Evolutionary conservation across 345 rosid species (phyloP).

Genomic region (Populus deltoides): DNA sequence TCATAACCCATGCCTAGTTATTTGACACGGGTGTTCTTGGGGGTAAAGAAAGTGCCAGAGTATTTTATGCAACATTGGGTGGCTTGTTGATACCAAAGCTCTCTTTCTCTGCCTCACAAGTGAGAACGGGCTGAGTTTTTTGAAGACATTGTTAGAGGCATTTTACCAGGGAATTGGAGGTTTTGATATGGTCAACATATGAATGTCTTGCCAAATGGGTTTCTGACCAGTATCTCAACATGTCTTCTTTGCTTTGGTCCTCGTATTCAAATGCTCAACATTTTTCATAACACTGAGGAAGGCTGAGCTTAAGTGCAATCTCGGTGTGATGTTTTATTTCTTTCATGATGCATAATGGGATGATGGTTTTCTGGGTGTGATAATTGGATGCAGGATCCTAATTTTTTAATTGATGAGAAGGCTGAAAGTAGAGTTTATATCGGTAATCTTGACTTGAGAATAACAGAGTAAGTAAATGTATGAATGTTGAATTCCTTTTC

Average conservation of each 20-base stretch:
- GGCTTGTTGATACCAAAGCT: no score
- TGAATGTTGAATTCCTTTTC: background rate
- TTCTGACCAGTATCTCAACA: background rate
- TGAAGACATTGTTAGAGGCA: no score
- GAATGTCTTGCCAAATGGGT: background rate
- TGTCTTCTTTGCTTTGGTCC: background rate
- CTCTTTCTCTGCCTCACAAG: background rate
- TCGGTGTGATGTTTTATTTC: background rate
- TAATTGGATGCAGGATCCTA: slow-evolving; percentile 49
- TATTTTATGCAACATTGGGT: no score
- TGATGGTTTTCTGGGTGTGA: background rate
- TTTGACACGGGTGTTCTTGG: no score
- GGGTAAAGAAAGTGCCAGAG: no score
- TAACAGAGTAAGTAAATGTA: slow-evolving; percentile 66
- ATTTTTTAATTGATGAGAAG: slow-evolving; percentile 54
- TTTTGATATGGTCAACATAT: no score
- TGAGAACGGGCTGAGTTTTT: background rate
- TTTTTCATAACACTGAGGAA: background rate
- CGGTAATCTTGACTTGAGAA: slow-evolving; percentile 81
- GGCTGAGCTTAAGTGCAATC: background rate
- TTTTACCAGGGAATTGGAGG: no score
- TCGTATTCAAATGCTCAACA: background rate
- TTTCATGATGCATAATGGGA: slow-evolving; percentile 1
- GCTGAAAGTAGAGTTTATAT: slow-evolving; percentile 65
- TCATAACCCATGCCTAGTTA: no score